Percentiles rank a stretch among this genome's conserved stretches.
phyloP scores from a whole-genome alignment of 257 asterid genomes.

The Catharanthus roseus region DNA sequence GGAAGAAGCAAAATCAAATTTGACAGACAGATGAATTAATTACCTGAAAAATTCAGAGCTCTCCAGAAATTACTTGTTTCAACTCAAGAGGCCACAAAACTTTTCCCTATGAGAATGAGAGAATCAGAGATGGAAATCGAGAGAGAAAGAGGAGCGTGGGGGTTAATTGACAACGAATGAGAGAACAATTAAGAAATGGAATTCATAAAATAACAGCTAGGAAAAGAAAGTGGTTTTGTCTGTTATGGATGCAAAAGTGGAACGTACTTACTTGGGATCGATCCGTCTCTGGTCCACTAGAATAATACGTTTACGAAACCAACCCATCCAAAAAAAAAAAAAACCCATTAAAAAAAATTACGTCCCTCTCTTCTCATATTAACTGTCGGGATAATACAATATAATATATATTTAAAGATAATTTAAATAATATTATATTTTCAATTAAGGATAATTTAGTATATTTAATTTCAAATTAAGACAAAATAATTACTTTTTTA shows the following conservation, averaged over 20 bases:
- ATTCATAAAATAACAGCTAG: neutral
- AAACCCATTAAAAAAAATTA: too few relatives aligned
- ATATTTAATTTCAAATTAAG: too few relatives aligned
- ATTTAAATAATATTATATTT: too few relatives aligned
- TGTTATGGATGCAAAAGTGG: neutral
- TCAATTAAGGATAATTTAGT: too few relatives aligned
- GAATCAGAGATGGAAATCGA: neutral
- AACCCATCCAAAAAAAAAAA: too few relatives aligned
- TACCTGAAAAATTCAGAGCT: slow-evolving; percentile 9
- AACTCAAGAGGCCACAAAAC: neutral
- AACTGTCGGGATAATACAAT: too few relatives aligned
- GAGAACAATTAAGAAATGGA: neutral
- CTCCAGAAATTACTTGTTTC: neutral
- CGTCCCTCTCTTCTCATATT: too few relatives aligned
- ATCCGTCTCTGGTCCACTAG: too few relatives aligned
- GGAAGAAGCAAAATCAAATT: neutral
- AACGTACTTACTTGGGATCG: too few relatives aligned
- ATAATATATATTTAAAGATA: too few relatives aligned
- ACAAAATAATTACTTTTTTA: too few relatives aligned
- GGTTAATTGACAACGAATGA: neutral
- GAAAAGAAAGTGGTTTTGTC: slow-evolving; percentile 15
- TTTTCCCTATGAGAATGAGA: neutral
- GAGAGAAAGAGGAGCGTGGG: neutral
- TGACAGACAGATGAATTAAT: neutral
- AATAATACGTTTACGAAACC: too few relatives aligned